phyloP scores from a whole-genome alignment of 768 basidiomycete species.

The Auricularia heimuer region DNA sequence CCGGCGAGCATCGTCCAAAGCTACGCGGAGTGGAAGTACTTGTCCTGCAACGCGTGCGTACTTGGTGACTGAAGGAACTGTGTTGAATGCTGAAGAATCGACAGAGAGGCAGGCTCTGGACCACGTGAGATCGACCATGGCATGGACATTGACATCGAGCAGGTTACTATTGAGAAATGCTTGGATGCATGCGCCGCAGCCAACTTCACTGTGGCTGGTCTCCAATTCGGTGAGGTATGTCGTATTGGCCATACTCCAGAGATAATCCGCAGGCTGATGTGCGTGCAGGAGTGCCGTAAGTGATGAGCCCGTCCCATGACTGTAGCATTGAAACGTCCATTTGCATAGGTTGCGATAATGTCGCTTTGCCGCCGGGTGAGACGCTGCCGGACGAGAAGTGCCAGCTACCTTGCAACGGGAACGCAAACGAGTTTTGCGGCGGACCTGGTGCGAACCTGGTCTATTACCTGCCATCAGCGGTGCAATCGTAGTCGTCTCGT shows the following conservation, averaged over 20 bases:
- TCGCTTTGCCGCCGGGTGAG: neutral
- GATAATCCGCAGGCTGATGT: neutral
- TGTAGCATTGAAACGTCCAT: too few species aligned
- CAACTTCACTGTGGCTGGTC: neutral
- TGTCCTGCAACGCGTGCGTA: neutral
- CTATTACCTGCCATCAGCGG: neutral
- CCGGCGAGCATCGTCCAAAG: neutral
- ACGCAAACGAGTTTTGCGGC: neutral
- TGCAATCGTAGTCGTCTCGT: neutral
- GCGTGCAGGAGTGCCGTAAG: neutral
- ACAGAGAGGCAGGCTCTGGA: neutral
- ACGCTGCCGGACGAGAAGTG: neutral
- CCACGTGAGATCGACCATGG: neutral
- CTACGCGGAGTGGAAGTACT: neutral
- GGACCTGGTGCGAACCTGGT: neutral
- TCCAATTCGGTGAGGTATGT: neutral
- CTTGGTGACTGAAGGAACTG: neutral
- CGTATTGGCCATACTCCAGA: neutral
- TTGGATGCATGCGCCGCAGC: neutral
- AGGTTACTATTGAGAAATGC: neutral
- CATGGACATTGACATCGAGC: neutral
- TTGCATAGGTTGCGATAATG: neutral
- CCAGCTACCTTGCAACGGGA: neutral
- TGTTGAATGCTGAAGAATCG: neutral
- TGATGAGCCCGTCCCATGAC: too few species aligned